phyloP scores from a whole-genome alignment of 495 filamentous ascomycete species.

The Hyaloscypha bicolor region DNA sequence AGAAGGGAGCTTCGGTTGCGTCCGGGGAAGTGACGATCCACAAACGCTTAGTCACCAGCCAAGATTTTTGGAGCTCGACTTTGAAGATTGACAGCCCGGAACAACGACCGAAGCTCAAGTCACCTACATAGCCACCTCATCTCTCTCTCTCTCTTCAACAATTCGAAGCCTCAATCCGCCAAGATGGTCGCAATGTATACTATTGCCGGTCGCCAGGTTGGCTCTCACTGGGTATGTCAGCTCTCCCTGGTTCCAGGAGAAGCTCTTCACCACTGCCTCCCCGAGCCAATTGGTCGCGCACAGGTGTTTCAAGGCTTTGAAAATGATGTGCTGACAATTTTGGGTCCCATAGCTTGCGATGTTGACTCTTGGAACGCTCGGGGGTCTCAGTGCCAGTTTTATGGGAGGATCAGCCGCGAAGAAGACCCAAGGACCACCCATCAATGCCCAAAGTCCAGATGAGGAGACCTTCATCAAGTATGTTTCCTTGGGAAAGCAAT shows the following conservation, averaged over 20 bases:
- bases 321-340: constrained; percentile 23
- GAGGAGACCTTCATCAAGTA: constrained; percentile 99
- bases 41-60: constrained; percentile 1
- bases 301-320: not conserved
- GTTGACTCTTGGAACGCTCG: constrained; percentile 69
- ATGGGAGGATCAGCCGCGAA: constrained; percentile 65
- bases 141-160: not conserved
- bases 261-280: not conserved
- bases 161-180: constrained; percentile 42
- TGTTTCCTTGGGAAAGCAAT: constrained; percentile 35
- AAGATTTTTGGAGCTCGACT: constrained; percentile 22
- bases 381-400: constrained; percentile 56
- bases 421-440: constrained; percentile 65
- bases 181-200: constrained; percentile 89
- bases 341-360: constrained; percentile 74
- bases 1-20: constrained; percentile 8
- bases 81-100: constrained; percentile 16
- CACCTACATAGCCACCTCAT: constrained; percentile 25
- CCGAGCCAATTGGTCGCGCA: not conserved
- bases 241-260: constrained; percentile 16
- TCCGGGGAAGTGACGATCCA: constrained; percentile 21
- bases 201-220: constrained; percentile 86
- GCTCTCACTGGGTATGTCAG: constrained; percentile 85
- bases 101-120: constrained; percentile 34
- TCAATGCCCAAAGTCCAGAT: constrained; percentile 86